Percentiles rank a stretch among this genome's conserved stretches.
These are phyloP conservation scores for Quercus suber DNA, from an alignment of 306 rosid species.

Conservation along the genomic window DNA sequence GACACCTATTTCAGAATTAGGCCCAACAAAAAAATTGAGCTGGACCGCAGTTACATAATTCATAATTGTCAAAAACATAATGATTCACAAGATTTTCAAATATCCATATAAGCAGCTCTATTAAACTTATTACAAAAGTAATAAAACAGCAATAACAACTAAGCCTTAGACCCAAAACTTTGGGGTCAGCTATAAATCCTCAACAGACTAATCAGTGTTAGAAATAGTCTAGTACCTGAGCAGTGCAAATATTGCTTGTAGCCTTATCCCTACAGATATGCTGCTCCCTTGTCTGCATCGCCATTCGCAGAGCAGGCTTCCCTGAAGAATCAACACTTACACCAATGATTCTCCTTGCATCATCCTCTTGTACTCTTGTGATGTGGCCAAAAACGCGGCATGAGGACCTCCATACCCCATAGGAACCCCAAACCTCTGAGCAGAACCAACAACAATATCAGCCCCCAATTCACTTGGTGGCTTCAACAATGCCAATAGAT, in stretches of 20 bases:
- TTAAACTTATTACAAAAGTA: neutral
- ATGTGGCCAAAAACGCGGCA: conserved; percentile 94
- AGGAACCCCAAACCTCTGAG: conserved; percentile 96
- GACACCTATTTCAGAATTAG: neutral
- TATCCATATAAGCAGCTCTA: neutral
- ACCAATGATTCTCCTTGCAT: conserved; percentile 99
- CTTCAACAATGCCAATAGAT: conserved; percentile 81
- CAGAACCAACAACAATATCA: conserved; percentile 95
- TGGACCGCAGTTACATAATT: neutral
- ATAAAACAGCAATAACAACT: neutral
- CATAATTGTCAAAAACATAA: neutral
- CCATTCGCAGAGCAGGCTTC: conserved; percentile 89
- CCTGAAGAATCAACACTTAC: conserved; percentile 92
- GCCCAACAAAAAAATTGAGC: neutral
- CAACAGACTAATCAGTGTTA: neutral
- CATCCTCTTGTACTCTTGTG: conserved; percentile 99
- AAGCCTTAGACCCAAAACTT: no score
- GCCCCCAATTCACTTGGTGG: conserved; percentile 97
- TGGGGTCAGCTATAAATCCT: no score
- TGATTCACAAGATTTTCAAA: neutral
- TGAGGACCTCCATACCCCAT: conserved; percentile 99
- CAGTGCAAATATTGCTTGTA: conserved; percentile 98
- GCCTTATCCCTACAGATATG: conserved; percentile 99
- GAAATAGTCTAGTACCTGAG: conserved; percentile 62
- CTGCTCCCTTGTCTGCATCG: conserved; percentile 99